Evolutionary conservation across 768 basidiomycete genomes (phyloP).

Genomic region (Dentipellis sp.): DNA sequence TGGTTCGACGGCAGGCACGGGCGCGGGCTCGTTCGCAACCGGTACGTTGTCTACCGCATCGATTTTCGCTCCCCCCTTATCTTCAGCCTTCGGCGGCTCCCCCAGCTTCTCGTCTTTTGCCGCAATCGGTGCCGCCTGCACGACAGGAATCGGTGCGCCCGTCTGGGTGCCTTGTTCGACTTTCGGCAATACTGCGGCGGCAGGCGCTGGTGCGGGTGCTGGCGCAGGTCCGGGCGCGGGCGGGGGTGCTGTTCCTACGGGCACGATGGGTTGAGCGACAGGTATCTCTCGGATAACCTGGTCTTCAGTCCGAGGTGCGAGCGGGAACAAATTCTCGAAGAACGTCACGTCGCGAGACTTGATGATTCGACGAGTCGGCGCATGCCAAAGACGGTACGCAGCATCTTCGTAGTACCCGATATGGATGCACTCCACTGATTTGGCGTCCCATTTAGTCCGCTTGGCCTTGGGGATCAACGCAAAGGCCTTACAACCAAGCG

Average conservation of each 20-base stretch:
- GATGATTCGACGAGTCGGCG: neutral
- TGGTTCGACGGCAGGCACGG: neutral
- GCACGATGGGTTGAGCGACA: neutral
- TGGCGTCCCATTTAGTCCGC: slow-evolving; percentile 14
- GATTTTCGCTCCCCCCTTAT: neutral
- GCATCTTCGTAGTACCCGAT: slow-evolving; percentile 18
- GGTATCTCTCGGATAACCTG: neutral
- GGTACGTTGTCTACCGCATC: neutral
- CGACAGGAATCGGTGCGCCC: too few relatives aligned
- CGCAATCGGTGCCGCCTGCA: too few relatives aligned
- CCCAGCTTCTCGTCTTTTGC: neutral
- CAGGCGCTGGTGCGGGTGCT: too few relatives aligned
- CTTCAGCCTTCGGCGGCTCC: neutral
- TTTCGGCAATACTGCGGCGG: too few relatives aligned
- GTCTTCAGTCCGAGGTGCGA: neutral
- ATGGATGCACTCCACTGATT: slow-evolving; percentile 15
- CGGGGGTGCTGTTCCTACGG: neutral
- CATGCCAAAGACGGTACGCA: slow-evolving; percentile 16
- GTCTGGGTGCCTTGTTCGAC: too few relatives aligned
- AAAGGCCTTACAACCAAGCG: slow-evolving; percentile 18
- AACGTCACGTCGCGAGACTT: slow-evolving; percentile 14
- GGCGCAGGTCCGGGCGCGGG: too few relatives aligned
- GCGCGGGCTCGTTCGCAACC: neutral
- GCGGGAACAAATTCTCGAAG: slow-evolving; percentile 10
- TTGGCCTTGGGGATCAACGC: slow-evolving; percentile 12